Conservation (phyloP, 2,329 filamentous ascomycete genomes). For the Coniochaeta sp. region DNA sequence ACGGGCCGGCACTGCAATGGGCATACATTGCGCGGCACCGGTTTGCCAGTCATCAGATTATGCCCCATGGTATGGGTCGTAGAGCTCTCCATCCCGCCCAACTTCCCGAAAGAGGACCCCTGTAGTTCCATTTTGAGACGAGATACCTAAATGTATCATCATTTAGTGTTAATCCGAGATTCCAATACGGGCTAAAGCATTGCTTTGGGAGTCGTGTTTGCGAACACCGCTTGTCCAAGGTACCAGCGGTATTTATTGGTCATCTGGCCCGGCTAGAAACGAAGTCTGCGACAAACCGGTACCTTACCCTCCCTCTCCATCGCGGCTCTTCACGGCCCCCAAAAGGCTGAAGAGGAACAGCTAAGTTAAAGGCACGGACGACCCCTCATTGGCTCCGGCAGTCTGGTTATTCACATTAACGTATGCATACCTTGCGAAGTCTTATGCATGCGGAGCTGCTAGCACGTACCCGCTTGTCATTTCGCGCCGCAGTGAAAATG, state of each 20-base stretch:
- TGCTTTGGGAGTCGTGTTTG: background rate
- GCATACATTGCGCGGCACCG: background rate
- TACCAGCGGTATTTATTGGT: background rate
- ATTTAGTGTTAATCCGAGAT: background rate
- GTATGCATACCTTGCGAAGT: no score
- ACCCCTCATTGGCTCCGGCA: background rate
- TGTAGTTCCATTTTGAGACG: background rate
- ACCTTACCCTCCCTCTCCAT: no score
- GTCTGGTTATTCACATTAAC: background rate
- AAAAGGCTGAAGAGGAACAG: background rate
- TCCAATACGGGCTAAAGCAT: background rate
- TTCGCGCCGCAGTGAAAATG: background rate
- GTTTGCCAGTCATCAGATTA: background rate
- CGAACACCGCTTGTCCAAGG: background rate
- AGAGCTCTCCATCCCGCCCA: background rate
- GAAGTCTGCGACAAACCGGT: background rate
- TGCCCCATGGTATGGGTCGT: background rate
- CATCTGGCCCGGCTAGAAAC: background rate
- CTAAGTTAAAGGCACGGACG: background rate
- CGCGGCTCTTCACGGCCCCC: background rate
- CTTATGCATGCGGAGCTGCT: background rate
- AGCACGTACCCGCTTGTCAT: background rate
- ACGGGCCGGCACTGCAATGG: background rate
- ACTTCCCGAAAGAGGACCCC: background rate
- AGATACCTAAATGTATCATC: no score